Evolutionary conservation across 352 stramenopile species (phyloP).

Genomic region (Phytophthora multivora): DNA sequence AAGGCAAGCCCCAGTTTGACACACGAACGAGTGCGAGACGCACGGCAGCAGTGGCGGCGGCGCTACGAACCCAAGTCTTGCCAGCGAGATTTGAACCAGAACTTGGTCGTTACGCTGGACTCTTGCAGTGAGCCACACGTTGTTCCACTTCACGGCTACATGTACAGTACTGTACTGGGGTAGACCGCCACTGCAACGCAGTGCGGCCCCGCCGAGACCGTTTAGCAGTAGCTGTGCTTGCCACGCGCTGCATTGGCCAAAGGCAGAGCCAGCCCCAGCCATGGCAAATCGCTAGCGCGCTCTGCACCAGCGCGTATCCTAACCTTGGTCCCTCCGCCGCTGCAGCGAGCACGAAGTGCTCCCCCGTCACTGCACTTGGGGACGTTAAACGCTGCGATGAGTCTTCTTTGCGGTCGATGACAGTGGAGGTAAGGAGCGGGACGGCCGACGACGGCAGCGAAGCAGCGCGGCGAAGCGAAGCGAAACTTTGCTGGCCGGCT

Average conservation of each 20-base stretch:
- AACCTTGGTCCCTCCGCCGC: constrained; percentile 11
- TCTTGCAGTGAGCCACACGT: not conserved
- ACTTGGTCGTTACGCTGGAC: constrained; percentile 5
- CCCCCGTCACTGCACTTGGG: constrained; percentile 22
- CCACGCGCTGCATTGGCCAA: not conserved
- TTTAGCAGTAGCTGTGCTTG: constrained; percentile 3
- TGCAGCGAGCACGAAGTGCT: constrained; percentile 14
- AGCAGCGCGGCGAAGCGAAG: not conserved
- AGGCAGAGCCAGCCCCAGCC: not conserved
- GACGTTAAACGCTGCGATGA: constrained; percentile 32
- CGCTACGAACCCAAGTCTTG: not conserved
- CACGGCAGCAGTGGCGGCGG: not conserved
- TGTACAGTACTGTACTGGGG: too few species aligned
- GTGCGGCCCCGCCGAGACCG: not conserved
- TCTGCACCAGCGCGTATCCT: constrained; percentile 16
- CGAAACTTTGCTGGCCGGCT: constrained; percentile 10
- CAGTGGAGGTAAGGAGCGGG: constrained; percentile 8
- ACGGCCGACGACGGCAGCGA: constrained; percentile 4
- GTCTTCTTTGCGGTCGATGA: constrained; percentile 20
- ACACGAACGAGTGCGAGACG: not conserved
- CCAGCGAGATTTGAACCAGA: constrained; percentile 7
- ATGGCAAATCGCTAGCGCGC: constrained; percentile 5
- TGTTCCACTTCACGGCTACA: not conserved
- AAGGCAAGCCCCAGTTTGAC: constrained; percentile 4
- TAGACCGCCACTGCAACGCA: not conserved